These are phyloP conservation scores for Neurospora intermedia DNA, from an alignment of 495 filamentous ascomycete species.

Conservation along the genomic window DNA sequence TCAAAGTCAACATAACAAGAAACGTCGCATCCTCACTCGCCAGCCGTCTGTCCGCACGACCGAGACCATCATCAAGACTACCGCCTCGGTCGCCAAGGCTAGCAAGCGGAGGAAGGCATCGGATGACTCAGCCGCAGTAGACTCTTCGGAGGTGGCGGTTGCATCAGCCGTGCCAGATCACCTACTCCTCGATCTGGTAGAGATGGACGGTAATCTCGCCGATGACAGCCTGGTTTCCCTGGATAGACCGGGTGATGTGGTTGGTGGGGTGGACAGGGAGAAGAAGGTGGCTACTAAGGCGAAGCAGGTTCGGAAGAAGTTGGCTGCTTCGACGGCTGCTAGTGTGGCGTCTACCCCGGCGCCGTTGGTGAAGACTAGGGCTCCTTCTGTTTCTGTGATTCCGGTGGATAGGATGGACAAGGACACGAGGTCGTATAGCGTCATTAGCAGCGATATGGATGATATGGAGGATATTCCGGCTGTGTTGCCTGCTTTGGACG, in stretches of 20 bases:
- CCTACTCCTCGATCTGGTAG: not conserved
- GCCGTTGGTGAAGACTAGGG: not conserved
- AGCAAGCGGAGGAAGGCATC: not conserved
- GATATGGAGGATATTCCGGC: conserved; percentile 28
- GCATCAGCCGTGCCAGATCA: not conserved
- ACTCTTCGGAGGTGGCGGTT: not conserved
- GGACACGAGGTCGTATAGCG: not conserved
- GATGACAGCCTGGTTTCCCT: not conserved
- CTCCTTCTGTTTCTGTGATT: not conserved
- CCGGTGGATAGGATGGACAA: not conserved
- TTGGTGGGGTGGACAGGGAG: not conserved
- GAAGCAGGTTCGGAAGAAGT: not conserved
- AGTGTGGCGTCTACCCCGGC: not conserved
- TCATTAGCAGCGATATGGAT: conserved; percentile 17
- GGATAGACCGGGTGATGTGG: not conserved
- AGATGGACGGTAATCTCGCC: not conserved
- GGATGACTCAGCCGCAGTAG: not conserved
- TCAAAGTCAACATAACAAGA: not conserved
- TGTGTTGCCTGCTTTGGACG: conserved; percentile 2
- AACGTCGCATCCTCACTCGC: not conserved
- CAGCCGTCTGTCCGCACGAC: not conserved
- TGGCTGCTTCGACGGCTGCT: not conserved
- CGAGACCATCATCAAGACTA: not conserved
- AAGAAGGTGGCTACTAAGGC: not conserved
- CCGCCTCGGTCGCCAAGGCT: not conserved